phyloP scores from a whole-genome alignment of 305 asterid genomes.

The Plantago lanceolata region DNA sequence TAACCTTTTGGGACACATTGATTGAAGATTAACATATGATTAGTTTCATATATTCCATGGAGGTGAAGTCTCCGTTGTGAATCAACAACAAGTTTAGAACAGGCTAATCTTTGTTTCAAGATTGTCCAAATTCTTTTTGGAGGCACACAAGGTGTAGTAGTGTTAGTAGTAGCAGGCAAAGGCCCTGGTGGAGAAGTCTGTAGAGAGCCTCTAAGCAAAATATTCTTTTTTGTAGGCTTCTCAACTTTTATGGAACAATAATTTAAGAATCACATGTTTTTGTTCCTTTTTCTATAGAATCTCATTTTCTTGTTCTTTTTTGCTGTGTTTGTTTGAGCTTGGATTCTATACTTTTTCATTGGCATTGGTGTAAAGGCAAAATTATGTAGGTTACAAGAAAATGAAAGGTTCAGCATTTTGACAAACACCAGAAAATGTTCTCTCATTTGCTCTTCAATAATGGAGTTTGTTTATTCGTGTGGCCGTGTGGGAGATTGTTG shows the following conservation, averaged over 20 bases:
- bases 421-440: too few relatives aligned
- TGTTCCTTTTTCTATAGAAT: neutral
- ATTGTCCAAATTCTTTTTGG: constrained; percentile 33
- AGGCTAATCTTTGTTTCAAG: constrained; percentile 24
- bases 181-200: constrained; percentile 18
- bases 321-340: neutral
- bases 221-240: constrained; percentile 8
- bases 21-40: constrained; percentile 16
- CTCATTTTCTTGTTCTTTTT: neutral
- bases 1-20: neutral
- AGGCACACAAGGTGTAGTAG: constrained; percentile 23
- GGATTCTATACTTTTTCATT: neutral
- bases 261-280: constrained; percentile 21
- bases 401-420: too few relatives aligned
- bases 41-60: constrained; percentile 25
- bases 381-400: too few relatives aligned
- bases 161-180: neutral
- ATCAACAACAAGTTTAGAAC: constrained; percentile 26
- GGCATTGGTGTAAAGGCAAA: too few relatives aligned
- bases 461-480: too few relatives aligned
- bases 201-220: constrained; percentile 16
- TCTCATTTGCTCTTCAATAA: too few relatives aligned
- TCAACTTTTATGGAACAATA: constrained; percentile 15
- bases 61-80: constrained; percentile 18
- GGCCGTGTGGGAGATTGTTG: too few relatives aligned